phyloP scores from a whole-genome alignment of 345 rosid genomes.

The Populus davidiana region DNA sequence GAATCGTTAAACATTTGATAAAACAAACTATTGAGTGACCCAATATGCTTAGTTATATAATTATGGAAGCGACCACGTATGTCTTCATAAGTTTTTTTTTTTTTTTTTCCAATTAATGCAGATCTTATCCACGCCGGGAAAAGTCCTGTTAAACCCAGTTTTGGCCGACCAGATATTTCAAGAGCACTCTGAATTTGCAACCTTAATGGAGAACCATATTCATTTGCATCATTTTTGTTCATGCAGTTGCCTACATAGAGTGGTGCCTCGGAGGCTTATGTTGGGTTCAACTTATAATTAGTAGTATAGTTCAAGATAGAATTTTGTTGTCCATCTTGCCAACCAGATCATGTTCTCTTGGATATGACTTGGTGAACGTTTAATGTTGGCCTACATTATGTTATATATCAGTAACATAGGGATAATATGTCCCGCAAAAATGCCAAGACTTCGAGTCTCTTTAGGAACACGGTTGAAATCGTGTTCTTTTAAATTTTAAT shows the following conservation, averaged over 20 bases:
- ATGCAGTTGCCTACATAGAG: constrained; percentile 4
- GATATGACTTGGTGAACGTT: not conserved
- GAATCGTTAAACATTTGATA: not conserved
- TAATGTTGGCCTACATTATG: too few species aligned
- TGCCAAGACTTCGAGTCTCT: too few species aligned
- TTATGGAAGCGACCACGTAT: not conserved
- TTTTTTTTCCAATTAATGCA: not conserved
- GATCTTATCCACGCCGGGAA: not conserved
- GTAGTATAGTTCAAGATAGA: constrained; percentile 6
- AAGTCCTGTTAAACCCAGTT: not conserved
- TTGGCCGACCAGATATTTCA: constrained; percentile 36
- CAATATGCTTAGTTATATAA: not conserved
- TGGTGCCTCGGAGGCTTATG: constrained; percentile 20
- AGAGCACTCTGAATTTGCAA: not conserved
- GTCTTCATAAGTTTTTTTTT: too few species aligned
- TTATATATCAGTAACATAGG: not conserved
- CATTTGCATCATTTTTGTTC: constrained; percentile 4
- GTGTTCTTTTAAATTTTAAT: too few species aligned
- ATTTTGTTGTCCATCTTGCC: constrained; percentile 35
- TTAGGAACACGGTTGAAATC: too few species aligned
- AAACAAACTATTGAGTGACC: not conserved
- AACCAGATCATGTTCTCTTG: constrained; percentile 30
- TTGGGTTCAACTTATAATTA: constrained; percentile 22
- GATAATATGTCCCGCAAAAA: constrained; percentile 1
- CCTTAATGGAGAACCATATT: constrained; percentile 24